Evolutionary conservation across 2,329 filamentous ascomycete genomes (phyloP).

Genomic region (Aaosphaeria arxii): DNA sequence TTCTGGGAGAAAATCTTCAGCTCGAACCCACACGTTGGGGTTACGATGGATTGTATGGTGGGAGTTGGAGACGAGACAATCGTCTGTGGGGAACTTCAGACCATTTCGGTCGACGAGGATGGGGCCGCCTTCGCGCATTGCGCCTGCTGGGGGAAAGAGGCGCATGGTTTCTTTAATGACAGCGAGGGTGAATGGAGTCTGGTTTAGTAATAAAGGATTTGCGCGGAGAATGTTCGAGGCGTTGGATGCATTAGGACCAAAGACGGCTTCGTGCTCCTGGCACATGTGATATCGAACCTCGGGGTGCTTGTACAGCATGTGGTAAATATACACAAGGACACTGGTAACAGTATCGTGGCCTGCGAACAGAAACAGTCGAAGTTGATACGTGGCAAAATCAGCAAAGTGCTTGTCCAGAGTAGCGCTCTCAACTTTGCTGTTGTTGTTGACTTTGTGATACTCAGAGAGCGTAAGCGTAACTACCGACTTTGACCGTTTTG

Average conservation of each 20-base stretch:
- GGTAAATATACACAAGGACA: conserved; percentile 20
- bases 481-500: conserved; percentile 3
- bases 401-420: neutral
- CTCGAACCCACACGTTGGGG: conserved; percentile 3
- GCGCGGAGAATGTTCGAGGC: neutral
- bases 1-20: conserved; percentile 15
- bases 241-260: conserved; percentile 9
- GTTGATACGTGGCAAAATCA: conserved; percentile 9
- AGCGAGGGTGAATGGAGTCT: conserved; percentile 21
- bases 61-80: conserved; percentile 4
- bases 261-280: conserved; percentile 22
- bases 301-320: conserved; percentile 19
- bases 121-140: conserved; percentile 10
- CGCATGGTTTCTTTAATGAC: conserved; percentile 32
- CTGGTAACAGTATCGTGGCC: conserved; percentile 28
- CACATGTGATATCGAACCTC: conserved; percentile 11
- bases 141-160: conserved; percentile 29
- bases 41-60: conserved; percentile 7
- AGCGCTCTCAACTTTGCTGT: neutral
- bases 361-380: conserved; percentile 27
- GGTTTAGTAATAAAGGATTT: conserved; percentile 16
- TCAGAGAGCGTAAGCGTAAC: conserved; percentile 4
- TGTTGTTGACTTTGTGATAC: conserved; percentile 1
- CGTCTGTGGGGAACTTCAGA: conserved; percentile 9
- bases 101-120: conserved; percentile 5